These are phyloP conservation scores for Sclerotinia minor DNA, from an alignment of 2,329 filamentous ascomycete species.

Conservation along the genomic window DNA sequence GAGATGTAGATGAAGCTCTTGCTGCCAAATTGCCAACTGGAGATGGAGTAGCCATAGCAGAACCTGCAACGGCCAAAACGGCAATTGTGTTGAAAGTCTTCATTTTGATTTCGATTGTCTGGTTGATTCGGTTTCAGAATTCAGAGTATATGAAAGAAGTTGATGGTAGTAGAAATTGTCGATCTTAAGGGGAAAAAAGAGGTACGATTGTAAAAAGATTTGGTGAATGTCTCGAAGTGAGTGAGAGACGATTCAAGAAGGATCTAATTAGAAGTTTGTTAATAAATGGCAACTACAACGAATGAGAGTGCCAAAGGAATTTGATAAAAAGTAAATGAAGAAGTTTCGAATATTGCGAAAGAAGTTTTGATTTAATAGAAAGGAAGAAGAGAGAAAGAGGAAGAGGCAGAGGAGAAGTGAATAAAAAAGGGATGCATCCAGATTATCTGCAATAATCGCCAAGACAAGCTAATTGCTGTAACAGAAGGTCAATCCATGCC, in stretches of 20 bases:
- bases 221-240: constrained; percentile 32
- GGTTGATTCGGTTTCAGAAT: not conserved
- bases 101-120: constrained; percentile 31
- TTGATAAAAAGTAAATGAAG: not conserved
- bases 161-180: constrained; percentile 12
- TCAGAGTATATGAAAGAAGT: not conserved
- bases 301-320: constrained; percentile 28
- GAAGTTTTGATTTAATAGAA: constrained; percentile 19
- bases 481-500: not conserved
- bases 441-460: constrained; percentile 2
- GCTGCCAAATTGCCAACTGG: constrained; percentile 30
- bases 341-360: constrained; percentile 7
- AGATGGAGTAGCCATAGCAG: constrained; percentile 32
- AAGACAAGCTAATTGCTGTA: not conserved
- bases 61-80: constrained; percentile 36
- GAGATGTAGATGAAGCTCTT: constrained; percentile 31
- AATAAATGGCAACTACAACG: constrained; percentile 33
- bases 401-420: not conserved
- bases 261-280: constrained; percentile 28
- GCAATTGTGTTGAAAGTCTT: constrained; percentile 38
- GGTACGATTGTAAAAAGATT: constrained; percentile 11
- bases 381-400: not conserved
- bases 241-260: constrained; percentile 32
- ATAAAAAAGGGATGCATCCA: constrained; percentile 5
- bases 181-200: constrained; percentile 8